These are phyloP conservation scores for Phytophthora cactorum DNA, from an alignment of 352 stramenopile species.

Conservation along the genomic window DNA sequence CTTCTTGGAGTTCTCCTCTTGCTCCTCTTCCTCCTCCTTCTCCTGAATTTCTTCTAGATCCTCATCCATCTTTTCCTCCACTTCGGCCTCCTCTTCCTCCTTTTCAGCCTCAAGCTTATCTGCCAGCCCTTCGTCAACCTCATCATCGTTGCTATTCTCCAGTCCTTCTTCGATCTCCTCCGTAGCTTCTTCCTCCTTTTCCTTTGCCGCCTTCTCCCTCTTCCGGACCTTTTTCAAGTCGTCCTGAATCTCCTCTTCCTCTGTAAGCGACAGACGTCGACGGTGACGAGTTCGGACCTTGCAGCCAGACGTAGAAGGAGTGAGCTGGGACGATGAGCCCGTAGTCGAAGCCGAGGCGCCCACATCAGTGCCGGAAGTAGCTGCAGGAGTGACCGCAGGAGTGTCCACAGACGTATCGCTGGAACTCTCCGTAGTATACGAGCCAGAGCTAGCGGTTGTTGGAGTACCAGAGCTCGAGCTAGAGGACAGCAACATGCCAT, in stretches of 20 bases:
- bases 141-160: conserved; percentile 24
- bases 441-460: not conserved
- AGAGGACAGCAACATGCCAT: conserved; percentile 9
- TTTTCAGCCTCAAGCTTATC: conserved; percentile 27
- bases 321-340: conserved; percentile 14
- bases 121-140: conserved; percentile 25
- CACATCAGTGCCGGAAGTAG: conserved; percentile 15
- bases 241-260: conserved; percentile 35
- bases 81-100: conserved; percentile 18
- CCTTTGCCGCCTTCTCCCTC: conserved; percentile 21
- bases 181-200: conserved; percentile 36
- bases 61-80: conserved; percentile 13
- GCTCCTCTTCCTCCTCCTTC: conserved; percentile 13
- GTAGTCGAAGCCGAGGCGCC: conserved; percentile 18
- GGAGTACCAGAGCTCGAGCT: conserved; percentile 9
- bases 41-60: conserved; percentile 13
- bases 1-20: conserved; percentile 16
- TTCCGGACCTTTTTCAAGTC: conserved; percentile 36
- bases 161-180: conserved; percentile 35
- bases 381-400: conserved; percentile 9
- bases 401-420: conserved; percentile 10
- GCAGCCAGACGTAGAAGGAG: conserved; percentile 29
- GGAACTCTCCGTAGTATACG: not conserved
- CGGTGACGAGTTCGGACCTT: conserved; percentile 20
- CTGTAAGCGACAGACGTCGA: conserved; percentile 25